Evolutionary conservation across 2,329 filamentous ascomycete genomes (phyloP), one percentile per base, ranked within the genome.

Genomic region (Alternaria gansuensis): DNA sequence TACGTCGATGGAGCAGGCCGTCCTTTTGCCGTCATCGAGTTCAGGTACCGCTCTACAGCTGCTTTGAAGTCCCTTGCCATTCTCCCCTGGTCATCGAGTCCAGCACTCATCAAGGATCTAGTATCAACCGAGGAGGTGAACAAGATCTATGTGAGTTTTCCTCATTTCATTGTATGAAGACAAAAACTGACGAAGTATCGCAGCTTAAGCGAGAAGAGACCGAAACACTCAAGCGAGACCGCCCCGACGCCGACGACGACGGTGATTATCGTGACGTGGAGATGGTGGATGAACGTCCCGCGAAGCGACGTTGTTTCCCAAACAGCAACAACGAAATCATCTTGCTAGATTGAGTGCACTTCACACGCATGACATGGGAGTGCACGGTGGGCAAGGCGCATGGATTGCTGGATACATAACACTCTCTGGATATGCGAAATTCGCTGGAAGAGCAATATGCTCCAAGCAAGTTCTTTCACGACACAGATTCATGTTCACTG

Each of bases 51-150:
- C 5, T 69, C 64, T 2, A n/a, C 21, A 60, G 60, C 46, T 40
- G 52, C 59, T 9, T 60, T 78, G 1, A 70, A 75, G 59, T 55
- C 65, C 5, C 65, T 77, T 6, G 37, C 56, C 17, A 64, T 78
- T 13, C 64, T 77, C 23, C 64, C 60, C 8, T 59, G 65, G 6
- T 60, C 48, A 3, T 69, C 68, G 1, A 64, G 58, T 17, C 73
- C 71, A 4, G 13, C 48, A 10, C 54, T 34, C 10, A 34, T 59
- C 8, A 46, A 63, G 43, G 43, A 54, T 28, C 26, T 49, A 24
- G 2, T 53, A 11, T 36, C 39, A 7, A n/a, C 49, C 23, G 44
- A 37, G 36, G 29, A 54, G 14, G 41, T 44, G 9, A 17, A 29
- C 7, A 51, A 23, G 17, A 31, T 31, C 37, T 51, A 51, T 13